Evolutionary conservation across 2,329 filamentous ascomycete genomes (phyloP).

Genomic region (Atkinsonella hypoxylon): DNA sequence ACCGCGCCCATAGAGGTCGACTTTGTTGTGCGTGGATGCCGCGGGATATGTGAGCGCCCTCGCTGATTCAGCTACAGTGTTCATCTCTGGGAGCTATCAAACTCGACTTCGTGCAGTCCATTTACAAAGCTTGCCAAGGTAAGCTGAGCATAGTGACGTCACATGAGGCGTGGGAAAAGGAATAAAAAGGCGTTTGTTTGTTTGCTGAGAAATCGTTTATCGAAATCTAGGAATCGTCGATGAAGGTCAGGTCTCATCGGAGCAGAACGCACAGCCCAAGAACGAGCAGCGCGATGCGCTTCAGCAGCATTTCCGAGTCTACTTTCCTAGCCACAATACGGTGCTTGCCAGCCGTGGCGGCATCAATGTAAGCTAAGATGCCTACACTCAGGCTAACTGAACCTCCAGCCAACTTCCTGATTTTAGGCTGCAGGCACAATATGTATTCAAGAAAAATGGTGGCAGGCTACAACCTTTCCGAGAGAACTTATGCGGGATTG

Average conservation of each 20-base stretch:
- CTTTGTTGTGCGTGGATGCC: conserved; percentile 45
- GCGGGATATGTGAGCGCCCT: neutral
- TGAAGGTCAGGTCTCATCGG: neutral
- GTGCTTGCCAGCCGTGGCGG: conserved; percentile 55
- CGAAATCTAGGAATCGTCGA: neutral
- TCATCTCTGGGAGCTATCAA: conserved; percentile 75
- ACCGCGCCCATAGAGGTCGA: conserved; percentile 52
- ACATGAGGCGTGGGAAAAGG: conserved; percentile 6
- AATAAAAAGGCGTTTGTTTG: neutral
- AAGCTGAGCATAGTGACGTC: conserved; percentile 10
- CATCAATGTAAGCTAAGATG: conserved; percentile 13
- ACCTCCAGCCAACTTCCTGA: conserved; percentile 5
- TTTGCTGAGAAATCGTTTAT: neutral
- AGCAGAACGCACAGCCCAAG: neutral
- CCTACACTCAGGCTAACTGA: neutral
- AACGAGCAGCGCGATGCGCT: neutral
- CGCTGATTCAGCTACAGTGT: conserved; percentile 32
- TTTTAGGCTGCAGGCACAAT: conserved; percentile 66
- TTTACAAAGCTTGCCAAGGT: conserved; percentile 46
- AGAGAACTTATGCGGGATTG: conserved; percentile 61
- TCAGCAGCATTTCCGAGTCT: conserved; percentile 52
- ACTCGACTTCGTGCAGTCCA: conserved; percentile 46
- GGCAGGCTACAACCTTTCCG: conserved; percentile 58
- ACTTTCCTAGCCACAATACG: conserved; percentile 67
- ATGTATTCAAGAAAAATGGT: conserved; percentile 64